Evolutionary conservation across 345 rosid species (phyloP), one percentile per base, ranked within the genome.

Genomic region (Eucalyptus pauciflora): DNA sequence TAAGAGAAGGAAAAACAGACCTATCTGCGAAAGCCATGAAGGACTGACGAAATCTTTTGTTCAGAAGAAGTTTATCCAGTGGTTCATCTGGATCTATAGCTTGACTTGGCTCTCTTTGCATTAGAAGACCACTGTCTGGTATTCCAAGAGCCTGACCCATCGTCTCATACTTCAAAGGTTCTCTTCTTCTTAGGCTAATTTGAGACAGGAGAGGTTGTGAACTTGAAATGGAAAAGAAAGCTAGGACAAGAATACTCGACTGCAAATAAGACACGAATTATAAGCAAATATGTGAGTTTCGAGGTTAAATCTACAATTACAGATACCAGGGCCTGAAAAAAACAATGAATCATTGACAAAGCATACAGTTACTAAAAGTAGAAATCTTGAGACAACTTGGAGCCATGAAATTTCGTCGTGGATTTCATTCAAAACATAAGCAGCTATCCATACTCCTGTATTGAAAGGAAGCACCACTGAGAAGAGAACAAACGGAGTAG

Each of bases 21-120:
- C 99, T 97, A 92, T 96, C 98, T 5, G 99, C 99, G 49, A 97
- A 97, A 58, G 94, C 98, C 97, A 96, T 94, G 93, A 97, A 95
- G 14, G 99, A 97, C 64, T 94, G 93, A 24, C 97, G 97, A 81
- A 97, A 97, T 88, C 89, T 94, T 94, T 93, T 96, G 90, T 95
- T 92, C 27, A 80, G 91, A 90, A 97, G 99, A 92, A 97, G 98
- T 94, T 96, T 95, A 91, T 96, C 97, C 25, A 97, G 93, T 79
- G 99, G 96, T 71, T 97, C 97, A 18, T 90, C 93, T 86, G 95
- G 97, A 91, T 95, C 93, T 81, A 95, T 86, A 58, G 89, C 91
- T 50, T 87, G 91, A 90, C 90, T 88, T 25, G 92, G 92, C 87
- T 96, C 97, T 89, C 91, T 92, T 48, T 92, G 95, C 88, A 91